Base-by-base conservation (phyloP, 106 monocot species). In the Vanilla planifolia region DNA sequence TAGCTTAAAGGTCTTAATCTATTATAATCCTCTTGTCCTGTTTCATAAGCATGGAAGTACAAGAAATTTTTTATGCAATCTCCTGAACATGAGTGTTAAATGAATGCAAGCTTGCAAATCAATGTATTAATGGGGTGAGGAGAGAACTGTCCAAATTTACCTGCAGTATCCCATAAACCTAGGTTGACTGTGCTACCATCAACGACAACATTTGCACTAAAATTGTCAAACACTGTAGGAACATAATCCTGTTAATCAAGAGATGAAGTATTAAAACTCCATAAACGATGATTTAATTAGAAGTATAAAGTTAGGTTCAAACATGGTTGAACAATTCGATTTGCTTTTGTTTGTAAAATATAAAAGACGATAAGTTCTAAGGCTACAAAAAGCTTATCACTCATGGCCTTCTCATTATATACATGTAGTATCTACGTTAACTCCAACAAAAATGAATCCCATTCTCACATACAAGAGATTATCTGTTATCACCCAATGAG, bases 141-240 rank as follows among this genome's bases (percentile, higher is more conserved):
- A 45, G 44, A 7, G 7, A 45, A 45, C 19, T 6, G 20, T 45
- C 7, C 26, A 1, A 50, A 25, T 0, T 6, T 26, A 50, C 50
- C 50, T 19, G 50, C 50, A 25, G 50, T 50, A 25, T 50, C 50
- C 50, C 50, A 50, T 25, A 50, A 50, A 50, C 50, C 50, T 50
- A 50, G 25, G 50, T 50, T 50, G 25, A 50, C 50, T 24, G 50
- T 50, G 50, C 24, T 50, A 3, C 50, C 50, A 50, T 50, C 50
- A 26, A 50, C 50, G 11, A 50, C 50, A 50, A 50, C 50, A 50
- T 50, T 50, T 50, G 50, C 50, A 50, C 50, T 50, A 26, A 50
- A 50, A 50, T 50, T 50, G 50, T 50, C 50, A 26, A 50, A 50
- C 50, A 50, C 50, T 25, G 50, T 50, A 8, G 50, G 50, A 10